These are phyloP conservation scores for Calonectria pseudoturangicola DNA, from an alignment of 2,329 filamentous ascomycete species.

Conservation along the genomic window DNA sequence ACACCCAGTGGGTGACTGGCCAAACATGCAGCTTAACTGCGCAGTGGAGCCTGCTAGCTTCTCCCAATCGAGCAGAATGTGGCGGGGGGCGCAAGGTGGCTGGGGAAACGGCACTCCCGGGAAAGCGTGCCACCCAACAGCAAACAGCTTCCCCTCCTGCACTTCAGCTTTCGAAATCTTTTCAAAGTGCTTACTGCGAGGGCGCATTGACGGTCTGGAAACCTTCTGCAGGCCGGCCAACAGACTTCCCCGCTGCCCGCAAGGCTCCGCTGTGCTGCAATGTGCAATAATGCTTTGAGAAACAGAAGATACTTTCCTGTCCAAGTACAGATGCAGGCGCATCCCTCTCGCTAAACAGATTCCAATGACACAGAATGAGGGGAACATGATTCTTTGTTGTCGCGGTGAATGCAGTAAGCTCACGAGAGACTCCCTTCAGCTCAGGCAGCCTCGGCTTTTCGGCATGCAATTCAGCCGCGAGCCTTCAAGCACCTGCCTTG, in stretches of 20 bases:
- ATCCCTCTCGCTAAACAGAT: neutral
- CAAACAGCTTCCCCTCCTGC: conserved; percentile 20
- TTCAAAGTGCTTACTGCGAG: conserved; percentile 15
- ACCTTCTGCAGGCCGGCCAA: conserved; percentile 1
- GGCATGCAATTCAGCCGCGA: conserved; percentile 23
- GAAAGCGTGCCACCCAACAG: neutral
- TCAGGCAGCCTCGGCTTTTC: conserved; percentile 12
- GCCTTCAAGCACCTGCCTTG: neutral
- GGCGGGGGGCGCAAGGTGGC: conserved; percentile 22
- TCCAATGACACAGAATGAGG: neutral
- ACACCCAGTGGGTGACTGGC: conserved; percentile 12
- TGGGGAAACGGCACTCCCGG: conserved; percentile 19
- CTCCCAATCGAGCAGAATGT: conserved; percentile 18
- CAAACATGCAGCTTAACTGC: conserved; percentile 18
- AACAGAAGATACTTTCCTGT: no score
- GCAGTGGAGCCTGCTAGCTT: conserved; percentile 15
- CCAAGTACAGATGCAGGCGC: neutral
- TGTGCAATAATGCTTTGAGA: neutral
- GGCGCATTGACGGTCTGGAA: conserved; percentile 19
- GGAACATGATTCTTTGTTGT: conserved; percentile 1
- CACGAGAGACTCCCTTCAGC: conserved; percentile 14
- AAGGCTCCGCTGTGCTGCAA: neutral
- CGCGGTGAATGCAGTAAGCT: conserved; percentile 18
- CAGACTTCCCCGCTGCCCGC: neutral
- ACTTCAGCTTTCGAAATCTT: conserved; percentile 7